Base-by-base conservation (phyloP, 257 asterid genomes). In the Solanum etuberosum region DNA sequence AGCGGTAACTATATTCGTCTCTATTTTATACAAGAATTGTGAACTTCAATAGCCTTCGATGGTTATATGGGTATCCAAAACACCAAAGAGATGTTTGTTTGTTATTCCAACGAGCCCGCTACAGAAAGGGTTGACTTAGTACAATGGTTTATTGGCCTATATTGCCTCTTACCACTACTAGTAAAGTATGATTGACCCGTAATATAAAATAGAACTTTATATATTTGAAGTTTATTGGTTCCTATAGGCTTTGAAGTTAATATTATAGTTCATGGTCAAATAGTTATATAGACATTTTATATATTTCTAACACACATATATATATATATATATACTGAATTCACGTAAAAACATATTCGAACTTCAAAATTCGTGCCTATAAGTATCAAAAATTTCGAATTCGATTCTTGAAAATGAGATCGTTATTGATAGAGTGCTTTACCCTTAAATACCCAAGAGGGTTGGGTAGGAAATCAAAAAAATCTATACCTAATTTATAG, bases 1-100 rank as follows among this genome's bases (percentile, higher is more conserved):
- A 11, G 97, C 96, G 95, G 97, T 95, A 93, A 70, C 29, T 34
- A 42, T 7, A 8, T 25, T n/a, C 7, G 25, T 43, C 27, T 32
- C 61, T 40, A 10, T 21, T 35, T 35, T 34, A 71, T 11, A 70
- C 42, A 32, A 31, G 13, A 31, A 70, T 29, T 32, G 38, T 34
- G 29, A 73, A 73, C 51, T 71, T 71, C 46, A 34, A 34, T 71
- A 34, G 25, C n/a, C 78, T 32, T 71, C 4, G 1, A 71, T 71
- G 78, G 5, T 70, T 70, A 31, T 31, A 31, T 2, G 18, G 40
- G 42, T 70, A 70, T 70, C 25, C 14, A 70, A 70, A 70, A 38
- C 7, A 16, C 25, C 7, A 70, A 31, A 2, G 8, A 70, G 6
- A 31, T 29, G 3, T 21, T 14, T 7, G 12, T 68, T 68, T 68